Evolutionary conservation across 495 filamentous ascomycete species (phyloP), one percentile per base, ranked within the genome.

Genomic region (Aspergillus taichungensis): DNA sequence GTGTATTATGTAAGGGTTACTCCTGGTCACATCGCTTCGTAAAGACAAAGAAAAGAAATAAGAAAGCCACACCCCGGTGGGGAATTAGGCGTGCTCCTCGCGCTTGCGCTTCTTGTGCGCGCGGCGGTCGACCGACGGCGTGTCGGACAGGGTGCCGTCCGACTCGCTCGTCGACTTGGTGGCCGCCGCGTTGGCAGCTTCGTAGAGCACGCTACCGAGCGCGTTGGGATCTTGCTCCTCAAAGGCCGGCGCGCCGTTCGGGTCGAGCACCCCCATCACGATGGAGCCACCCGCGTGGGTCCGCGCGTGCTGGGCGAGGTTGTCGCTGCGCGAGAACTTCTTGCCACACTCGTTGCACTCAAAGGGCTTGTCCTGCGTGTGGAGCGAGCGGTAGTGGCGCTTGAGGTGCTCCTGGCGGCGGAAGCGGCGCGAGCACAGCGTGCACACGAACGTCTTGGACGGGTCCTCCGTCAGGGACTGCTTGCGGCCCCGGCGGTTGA

Each of bases 391-490:
- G 74, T 95, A 95, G 72, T 99, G 94, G 48, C 94, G 87, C 81
- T 97, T 97, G 46, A 99, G 83, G 57, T 99, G 94, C 62, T 99
- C 94, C 63, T 97, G 94, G 47, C 94, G 88, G 49, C 94, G 88
- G 83, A 99, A 99, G 41, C 94, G 89, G 42, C 94, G 87, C 37
- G 83, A 87, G 78, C 94, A 99, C 13, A 97, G 75, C 34, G 88
- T 85, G 73, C 94, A 99, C 42, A 94, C 85, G 55, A 97, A 99
- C 0, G 88, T 95, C 82, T 99, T 99, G 54, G 88, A 94, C 4
- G 94, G 92, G 55, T 99, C 92, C 51, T 99, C 92, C 12, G 92
- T 97, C 61, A 97, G 66, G 1, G 94, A 97, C 70, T 99, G 92
- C 79, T 99, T 99, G 64, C 92, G 90, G 29, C 92, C 92, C 46